These are phyloP conservation scores for Haplosporangium sp. DNA, from an alignment of 371 early-diverging fungal genomes.

Conservation along the genomic window DNA sequence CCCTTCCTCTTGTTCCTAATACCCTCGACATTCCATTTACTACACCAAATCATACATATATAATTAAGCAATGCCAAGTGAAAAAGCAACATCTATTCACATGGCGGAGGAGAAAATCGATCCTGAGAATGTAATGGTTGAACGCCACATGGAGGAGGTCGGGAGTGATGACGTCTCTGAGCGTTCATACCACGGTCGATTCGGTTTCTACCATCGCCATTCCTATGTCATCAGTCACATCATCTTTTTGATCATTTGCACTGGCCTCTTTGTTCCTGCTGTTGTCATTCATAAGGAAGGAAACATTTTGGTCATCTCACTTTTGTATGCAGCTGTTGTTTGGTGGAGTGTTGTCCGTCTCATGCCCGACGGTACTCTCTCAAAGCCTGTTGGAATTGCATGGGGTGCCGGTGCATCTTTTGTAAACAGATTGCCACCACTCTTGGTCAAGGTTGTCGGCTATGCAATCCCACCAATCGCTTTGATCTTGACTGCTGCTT, in stretches of 20 bases:
- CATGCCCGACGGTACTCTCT: conserved; percentile 59
- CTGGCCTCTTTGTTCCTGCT: conserved; percentile 52
- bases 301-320: conserved; percentile 47
- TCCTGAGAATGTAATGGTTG: background rate
- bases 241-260: conserved; percentile 38
- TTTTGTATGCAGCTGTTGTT: conserved; percentile 69
- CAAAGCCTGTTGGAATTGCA: conserved; percentile 56
- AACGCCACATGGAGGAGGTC: conserved; percentile 8
- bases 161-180: conserved; percentile 33
- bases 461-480: conserved; percentile 59
- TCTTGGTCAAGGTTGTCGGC: conserved; percentile 34
- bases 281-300: conserved; percentile 47
- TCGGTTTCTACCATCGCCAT: conserved; percentile 39
- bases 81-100: conserved; percentile 18
- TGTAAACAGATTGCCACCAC: conserved; percentile 22
- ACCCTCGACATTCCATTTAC: background rate
- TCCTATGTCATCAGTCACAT: conserved; percentile 14
- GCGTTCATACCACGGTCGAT: conserved; percentile 46
- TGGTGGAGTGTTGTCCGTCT: conserved; percentile 68
- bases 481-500: conserved; percentile 69
- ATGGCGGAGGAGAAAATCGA: conserved; percentile 21
- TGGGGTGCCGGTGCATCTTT: conserved; percentile 46
- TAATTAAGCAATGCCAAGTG: conserved; percentile 7
- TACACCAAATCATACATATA: background rate
- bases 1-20: background rate